A percentile compares a stretch with the other conserved stretches of the same genome.
Conservation (phyloP, 2,329 filamentous ascomycete genomes). For the Grosmannia huntii region DNA sequence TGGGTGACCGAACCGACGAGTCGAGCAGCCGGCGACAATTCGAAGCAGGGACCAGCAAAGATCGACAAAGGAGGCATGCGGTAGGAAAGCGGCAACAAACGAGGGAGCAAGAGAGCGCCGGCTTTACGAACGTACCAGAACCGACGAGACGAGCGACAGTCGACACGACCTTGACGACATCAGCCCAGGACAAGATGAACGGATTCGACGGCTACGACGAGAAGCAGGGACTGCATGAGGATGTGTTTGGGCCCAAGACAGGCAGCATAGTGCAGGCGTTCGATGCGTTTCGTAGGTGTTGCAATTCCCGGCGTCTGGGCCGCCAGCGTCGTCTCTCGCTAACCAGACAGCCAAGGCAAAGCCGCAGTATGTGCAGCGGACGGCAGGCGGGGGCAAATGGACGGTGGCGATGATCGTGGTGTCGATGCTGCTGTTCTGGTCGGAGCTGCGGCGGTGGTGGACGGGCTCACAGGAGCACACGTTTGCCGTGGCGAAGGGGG, state of each 20-base stretch:
- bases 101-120: background rate
- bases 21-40: background rate
- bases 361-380: conserved; percentile 76
- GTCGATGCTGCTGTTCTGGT: conserved; percentile 62
- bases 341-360: conserved; percentile 71
- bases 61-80: background rate
- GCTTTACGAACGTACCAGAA: background rate
- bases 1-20: background rate
- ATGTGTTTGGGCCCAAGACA: conserved; percentile 59
- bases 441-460: conserved; percentile 75
- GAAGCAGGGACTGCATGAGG: conserved; percentile 55
- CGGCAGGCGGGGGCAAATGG: conserved; percentile 83
- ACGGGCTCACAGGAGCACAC: conserved; percentile 72
- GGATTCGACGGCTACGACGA: conserved; percentile 66
- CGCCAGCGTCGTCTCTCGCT: background rate
- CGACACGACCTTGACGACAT: background rate
- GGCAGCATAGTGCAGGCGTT: conserved; percentile 65
- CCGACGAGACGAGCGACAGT: background rate
- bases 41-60: background rate
- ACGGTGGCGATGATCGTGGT: conserved; percentile 70
- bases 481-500: conserved; percentile 85
- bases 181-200: conserved; percentile 48
- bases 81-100: background rate
- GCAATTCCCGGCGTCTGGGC: background rate
- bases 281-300: conserved; percentile 79